Percentiles rank a stretch among this genome's conserved stretches.
Conservation (phyloP, 2,329 filamentous ascomycete genomes). For the Sporothrix inflata region DNA sequence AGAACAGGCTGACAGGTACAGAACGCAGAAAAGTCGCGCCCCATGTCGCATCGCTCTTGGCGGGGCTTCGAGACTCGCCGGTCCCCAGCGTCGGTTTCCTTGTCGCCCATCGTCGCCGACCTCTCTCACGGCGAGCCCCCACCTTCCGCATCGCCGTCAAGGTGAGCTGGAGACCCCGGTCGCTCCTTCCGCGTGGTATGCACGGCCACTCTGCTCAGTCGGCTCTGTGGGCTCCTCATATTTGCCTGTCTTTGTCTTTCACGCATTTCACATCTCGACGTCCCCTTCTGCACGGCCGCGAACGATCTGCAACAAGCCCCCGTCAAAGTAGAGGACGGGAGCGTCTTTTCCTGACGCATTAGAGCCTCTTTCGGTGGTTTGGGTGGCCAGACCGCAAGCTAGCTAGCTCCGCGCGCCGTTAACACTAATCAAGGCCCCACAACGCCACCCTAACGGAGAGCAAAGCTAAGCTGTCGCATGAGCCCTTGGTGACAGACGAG, state of each 20-base stretch:
- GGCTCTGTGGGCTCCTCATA: too few relatives aligned
- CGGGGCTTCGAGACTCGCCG: too few relatives aligned
- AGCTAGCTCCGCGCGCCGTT: not conserved
- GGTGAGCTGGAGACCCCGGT: not conserved
- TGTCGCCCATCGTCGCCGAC: not conserved
- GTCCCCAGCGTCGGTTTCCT: not conserved
- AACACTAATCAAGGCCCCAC: slow-evolving; percentile 9
- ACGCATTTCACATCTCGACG: not conserved
- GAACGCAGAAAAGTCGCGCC: not conserved
- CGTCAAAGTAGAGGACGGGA: not conserved
- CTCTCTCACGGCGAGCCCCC: not conserved
- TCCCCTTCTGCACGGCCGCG: not conserved
- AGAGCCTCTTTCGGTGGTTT: not conserved
- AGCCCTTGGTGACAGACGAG: not conserved
- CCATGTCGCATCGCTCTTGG: not conserved
- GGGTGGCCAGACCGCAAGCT: not conserved
- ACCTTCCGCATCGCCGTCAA: not conserved
- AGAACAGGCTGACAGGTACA: not conserved
- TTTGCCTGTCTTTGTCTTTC: not conserved
- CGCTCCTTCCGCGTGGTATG: not conserved
- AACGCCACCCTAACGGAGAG: not conserved
- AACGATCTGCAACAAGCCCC: slow-evolving; percentile 17
- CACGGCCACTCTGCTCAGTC: not conserved
- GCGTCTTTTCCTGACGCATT: not conserved
- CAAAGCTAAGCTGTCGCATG: not conserved